phyloP scores from a whole-genome alignment of 148 eudicot genomes.

The Camellia japonica region DNA sequence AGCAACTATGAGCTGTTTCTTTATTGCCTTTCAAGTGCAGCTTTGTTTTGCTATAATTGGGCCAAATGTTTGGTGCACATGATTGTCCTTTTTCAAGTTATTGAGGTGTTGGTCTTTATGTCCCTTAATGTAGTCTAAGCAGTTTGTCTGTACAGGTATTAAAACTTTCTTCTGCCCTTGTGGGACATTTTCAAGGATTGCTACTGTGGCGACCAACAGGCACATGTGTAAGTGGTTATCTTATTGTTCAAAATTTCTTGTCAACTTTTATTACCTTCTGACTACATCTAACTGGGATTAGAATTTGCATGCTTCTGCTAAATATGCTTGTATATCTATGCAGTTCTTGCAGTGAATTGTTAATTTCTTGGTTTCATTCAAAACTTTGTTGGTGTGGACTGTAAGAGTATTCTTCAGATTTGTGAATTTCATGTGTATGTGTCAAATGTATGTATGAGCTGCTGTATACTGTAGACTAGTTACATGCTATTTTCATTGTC shows the following conservation, averaged over 20 bases:
- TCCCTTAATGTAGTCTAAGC: conserved; percentile 6
- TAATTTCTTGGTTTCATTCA: not conserved
- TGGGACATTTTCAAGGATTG: conserved; percentile 78
- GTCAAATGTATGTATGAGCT: not conserved
- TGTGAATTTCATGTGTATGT: not conserved
- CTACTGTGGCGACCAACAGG: conserved; percentile 66
- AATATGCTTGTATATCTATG: not conserved
- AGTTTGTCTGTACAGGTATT: conserved; percentile 49
- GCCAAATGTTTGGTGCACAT: not conserved
- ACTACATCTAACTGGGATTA: not conserved
- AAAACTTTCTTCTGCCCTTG: conserved; percentile 85
- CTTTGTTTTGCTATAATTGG: not conserved
- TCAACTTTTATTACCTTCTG: not conserved
- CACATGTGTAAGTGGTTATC: conserved; percentile 66
- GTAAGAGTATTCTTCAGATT: not conserved
- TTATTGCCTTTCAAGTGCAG: not conserved
- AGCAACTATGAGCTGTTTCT: not conserved
- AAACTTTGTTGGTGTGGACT: not conserved
- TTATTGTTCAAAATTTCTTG: conserved; percentile 6
- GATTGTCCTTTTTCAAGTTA: conserved; percentile 6
- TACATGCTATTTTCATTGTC: not conserved
- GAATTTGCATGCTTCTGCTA: not conserved
- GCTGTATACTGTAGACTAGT: not conserved
- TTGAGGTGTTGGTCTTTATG: not conserved
- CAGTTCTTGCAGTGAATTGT: not conserved